Evolutionary conservation across 768 basidiomycete genomes (phyloP).

Genomic region (Cubamyces lactineus): DNA sequence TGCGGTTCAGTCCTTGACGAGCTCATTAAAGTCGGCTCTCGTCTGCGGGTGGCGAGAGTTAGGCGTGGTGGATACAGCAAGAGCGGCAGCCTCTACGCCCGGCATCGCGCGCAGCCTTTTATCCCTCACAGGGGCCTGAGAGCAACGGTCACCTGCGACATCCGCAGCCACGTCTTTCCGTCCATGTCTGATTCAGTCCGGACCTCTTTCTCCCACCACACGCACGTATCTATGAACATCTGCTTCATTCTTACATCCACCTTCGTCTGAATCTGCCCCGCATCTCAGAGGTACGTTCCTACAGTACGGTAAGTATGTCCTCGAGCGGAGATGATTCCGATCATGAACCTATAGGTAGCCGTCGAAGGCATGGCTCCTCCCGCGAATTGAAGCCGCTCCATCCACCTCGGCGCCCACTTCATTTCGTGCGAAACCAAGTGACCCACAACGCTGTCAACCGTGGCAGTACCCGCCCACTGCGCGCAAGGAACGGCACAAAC

Average conservation of each 20-base stretch:
- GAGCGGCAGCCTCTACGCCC: neutral
- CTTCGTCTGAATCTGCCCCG: neutral
- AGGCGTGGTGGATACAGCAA: neutral
- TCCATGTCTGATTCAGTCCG: neutral
- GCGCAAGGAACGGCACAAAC: no score
- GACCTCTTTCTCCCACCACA: neutral
- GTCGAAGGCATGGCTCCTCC: neutral
- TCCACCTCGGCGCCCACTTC: neutral
- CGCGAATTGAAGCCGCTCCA: neutral
- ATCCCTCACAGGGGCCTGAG: conserved; percentile 2
- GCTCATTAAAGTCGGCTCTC: no score
- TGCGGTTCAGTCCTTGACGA: neutral
- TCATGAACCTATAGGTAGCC: neutral
- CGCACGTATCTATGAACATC: neutral
- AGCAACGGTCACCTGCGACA: conserved; percentile 4
- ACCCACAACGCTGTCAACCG: no score
- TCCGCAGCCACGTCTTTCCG: conserved; percentile 2
- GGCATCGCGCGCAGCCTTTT: neutral
- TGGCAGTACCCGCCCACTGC: no score
- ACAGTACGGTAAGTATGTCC: neutral
- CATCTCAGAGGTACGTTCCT: neutral
- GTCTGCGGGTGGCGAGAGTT: no score
- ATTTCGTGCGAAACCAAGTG: neutral
- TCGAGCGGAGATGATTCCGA: neutral
- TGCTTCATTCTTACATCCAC: neutral